Base-by-base conservation (phyloP, 768 basidiomycete genomes). In the Boletus huronensis region DNA sequence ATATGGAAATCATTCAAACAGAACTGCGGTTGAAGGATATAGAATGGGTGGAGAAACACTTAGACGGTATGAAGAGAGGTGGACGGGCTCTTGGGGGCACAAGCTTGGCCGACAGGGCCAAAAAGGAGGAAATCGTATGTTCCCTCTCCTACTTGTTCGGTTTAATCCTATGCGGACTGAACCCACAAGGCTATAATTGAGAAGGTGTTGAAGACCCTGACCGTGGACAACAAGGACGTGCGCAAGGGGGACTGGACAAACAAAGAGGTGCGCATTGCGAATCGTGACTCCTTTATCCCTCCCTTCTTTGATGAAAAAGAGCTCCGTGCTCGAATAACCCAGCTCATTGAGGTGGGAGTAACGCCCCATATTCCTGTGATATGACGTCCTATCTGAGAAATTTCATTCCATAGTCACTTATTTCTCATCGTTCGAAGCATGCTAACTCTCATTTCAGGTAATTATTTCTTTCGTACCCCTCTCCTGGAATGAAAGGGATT, bases 11-110 rank as follows among this genome's bases (percentile, higher is more conserved):
- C 65, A 99, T 99, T 66, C 85, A 87, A 61, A 96, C 84, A 8
- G 97, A 99, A 72, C 77, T 99, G 19, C 80, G 94, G 45, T 75
- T 99, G 40, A 99, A 99, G 76, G 97, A 99, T 72, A 95, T 95
- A 59, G 97, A 99, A 67, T 99, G 97, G 97, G 88, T 93, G 11
- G 91, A 98, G 74, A 98, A 98, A 75, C 74, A 84, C 40, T 70
- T 98, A 32, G 95, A 95, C 0, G 74, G 71, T 42, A 70, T 92
- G 59, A 93, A 90, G 74, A 91, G 88, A 75, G 67, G 74, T 35
- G 83, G 84, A 17, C 81, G 92, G 41, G 74, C 82, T 54, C 77
- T 95, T 25, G 90, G 88, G 8, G 90, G 77, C 65, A 81, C 68
- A 45, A 88, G 84, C 67, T 76, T 99, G 62, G 94, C 92, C 0